Conservation (phyloP, 1,139 yeast species). For the Hanseniaspora uvarum region DNA sequence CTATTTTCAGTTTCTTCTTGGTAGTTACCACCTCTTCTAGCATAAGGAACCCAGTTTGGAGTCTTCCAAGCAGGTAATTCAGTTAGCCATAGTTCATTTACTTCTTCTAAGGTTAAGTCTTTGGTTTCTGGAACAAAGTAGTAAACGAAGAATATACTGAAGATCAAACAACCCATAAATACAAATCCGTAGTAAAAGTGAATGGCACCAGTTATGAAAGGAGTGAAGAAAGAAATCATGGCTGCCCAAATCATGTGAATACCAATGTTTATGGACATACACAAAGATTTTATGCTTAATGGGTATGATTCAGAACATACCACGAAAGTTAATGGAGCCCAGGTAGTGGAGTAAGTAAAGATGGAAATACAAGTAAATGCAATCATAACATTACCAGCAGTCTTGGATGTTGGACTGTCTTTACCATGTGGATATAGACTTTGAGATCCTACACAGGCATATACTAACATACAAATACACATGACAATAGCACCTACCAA, state of each 20-base stretch:
- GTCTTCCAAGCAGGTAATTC: slow-evolving; percentile 38
- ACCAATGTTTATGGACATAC: slow-evolving; percentile 59
- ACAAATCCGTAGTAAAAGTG: slow-evolving; percentile 57
- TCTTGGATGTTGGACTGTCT: slow-evolving; percentile 28
- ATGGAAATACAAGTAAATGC: slow-evolving; percentile 64
- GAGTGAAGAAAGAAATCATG: slow-evolving; percentile 60
- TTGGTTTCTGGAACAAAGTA: slow-evolving; percentile 57
- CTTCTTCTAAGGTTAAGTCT: slow-evolving; percentile 58
- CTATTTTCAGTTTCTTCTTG: slow-evolving; percentile 12
- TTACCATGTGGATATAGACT: slow-evolving; percentile 43
- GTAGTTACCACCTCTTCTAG: slow-evolving; percentile 20
- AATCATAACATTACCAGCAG: slow-evolving; percentile 64
- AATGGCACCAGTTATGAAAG: slow-evolving; percentile 47
- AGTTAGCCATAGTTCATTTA: slow-evolving; percentile 47
- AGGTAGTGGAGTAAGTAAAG: slow-evolving; percentile 65
- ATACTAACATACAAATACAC: slow-evolving; percentile 52
- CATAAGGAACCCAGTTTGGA: slow-evolving; percentile 22
- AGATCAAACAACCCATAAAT: slow-evolving; percentile 53
- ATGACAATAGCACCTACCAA: slow-evolving; percentile 53
- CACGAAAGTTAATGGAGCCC: slow-evolving; percentile 72
- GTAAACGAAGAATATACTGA: slow-evolving; percentile 50
- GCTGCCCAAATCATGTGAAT: slow-evolving; percentile 68
- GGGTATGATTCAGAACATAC: slow-evolving; percentile 66
- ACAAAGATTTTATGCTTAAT: slow-evolving; percentile 61
- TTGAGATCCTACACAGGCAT: slow-evolving; percentile 56